phyloP scores from a whole-genome alignment of 441 rosid species.

The Adansonia gregorii region DNA sequence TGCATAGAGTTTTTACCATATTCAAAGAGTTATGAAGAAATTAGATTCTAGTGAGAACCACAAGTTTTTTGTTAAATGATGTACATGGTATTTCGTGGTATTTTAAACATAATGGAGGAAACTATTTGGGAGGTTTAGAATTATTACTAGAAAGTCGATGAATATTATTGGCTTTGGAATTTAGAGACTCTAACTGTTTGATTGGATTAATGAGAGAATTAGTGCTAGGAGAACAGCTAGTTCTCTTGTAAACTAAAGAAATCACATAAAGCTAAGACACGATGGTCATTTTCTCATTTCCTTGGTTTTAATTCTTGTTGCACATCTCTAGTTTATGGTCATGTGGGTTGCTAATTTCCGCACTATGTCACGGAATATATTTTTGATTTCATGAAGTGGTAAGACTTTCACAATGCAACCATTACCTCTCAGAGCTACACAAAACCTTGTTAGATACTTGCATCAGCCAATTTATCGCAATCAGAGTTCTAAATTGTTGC shows the following conservation, averaged over 20 bases:
- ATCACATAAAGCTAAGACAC: neutral
- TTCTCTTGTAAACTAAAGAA: neutral
- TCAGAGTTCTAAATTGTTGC: slow-evolving; percentile 94
- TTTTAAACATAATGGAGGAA: neutral
- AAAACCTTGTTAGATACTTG: slow-evolving; percentile 85
- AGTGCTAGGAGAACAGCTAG: neutral
- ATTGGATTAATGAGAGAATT: neutral
- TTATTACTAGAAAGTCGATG: neutral
- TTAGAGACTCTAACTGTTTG: neutral
- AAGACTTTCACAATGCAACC: slow-evolving; percentile 99
- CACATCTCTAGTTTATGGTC: neutral
- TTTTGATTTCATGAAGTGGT: slow-evolving; percentile 77
- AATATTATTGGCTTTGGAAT: neutral
- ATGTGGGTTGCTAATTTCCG: slow-evolving; percentile 4
- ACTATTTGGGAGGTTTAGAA: slow-evolving; percentile 9
- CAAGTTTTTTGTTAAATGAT: neutral
- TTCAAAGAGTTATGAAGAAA: slow-evolving; percentile 4
- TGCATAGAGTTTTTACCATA: slow-evolving; percentile 26
- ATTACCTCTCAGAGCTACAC: slow-evolving; percentile 83
- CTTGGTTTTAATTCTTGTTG: slow-evolving; percentile 1
- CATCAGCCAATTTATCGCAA: slow-evolving; percentile 85
- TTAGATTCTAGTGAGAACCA: neutral
- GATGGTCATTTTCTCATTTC: neutral
- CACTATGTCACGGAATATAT: slow-evolving; percentile 3
- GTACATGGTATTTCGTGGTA: neutral